Percentiles rank a stretch among this genome's conserved stretches.
These are phyloP conservation scores for Chaetomium tenue DNA, from an alignment of 495 filamentous ascomycete species.

Conservation along the genomic window DNA sequence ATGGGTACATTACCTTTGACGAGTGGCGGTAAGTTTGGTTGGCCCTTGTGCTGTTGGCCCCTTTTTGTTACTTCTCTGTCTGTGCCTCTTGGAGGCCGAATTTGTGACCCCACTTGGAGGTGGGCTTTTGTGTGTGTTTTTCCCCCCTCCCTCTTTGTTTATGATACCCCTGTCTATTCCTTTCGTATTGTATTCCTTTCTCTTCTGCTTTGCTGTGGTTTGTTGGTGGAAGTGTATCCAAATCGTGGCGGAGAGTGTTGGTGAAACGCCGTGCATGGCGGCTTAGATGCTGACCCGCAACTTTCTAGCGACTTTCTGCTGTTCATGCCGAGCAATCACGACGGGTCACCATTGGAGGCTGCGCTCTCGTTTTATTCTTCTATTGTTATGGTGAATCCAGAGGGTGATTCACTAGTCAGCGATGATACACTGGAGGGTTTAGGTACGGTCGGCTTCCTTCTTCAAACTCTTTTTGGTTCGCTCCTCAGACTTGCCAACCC, in stretches of 20 bases:
- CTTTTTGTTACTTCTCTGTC: not conserved
- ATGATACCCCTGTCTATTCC: not conserved
- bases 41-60: slow-evolving; percentile 6
- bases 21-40: slow-evolving; percentile 86
- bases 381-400: slow-evolving; percentile 83
- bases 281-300: slow-evolving; percentile 13
- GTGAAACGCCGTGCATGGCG: not conserved
- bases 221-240: not conserved
- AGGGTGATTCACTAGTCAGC: slow-evolving; percentile 90
- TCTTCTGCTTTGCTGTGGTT: not conserved
- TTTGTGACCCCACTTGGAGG: slow-evolving; percentile 13
- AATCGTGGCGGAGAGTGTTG: not conserved
- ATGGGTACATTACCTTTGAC: slow-evolving; percentile 83
- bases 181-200: not conserved
- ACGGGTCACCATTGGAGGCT: slow-evolving; percentile 68
- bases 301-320: slow-evolving; percentile 80
- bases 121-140: slow-evolving; percentile 5
- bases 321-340: slow-evolving; percentile 69
- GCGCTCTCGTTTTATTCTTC: slow-evolving; percentile 91
- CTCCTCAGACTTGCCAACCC: slow-evolving; percentile 57
- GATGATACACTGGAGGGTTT: slow-evolving; percentile 84
- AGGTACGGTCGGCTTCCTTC: slow-evolving; percentile 88
- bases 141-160: not conserved
- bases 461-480: slow-evolving; percentile 63
- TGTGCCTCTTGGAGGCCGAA: slow-evolving; percentile 11